Evolutionary conservation across 805 yeast genomes (phyloP).

Genomic region (Candida nitratophila): DNA sequence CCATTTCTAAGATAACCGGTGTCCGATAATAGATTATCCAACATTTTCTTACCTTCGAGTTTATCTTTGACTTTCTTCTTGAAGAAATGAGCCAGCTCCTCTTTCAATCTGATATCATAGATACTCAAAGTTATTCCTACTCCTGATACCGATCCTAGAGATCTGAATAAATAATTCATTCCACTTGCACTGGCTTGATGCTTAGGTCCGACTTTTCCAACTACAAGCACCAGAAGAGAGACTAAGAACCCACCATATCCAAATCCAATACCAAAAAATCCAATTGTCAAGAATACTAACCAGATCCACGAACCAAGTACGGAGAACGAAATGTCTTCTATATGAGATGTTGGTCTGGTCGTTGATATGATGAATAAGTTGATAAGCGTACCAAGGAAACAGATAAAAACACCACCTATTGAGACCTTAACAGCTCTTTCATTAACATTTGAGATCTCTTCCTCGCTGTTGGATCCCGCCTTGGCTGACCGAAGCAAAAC

Average conservation of each 20-base stretch:
- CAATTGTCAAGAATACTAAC: constrained; percentile 18
- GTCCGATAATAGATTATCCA: constrained; percentile 16
- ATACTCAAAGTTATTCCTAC: constrained; percentile 34
- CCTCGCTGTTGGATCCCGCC: constrained; percentile 9
- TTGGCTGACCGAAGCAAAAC: constrained; percentile 21
- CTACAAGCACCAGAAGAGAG: constrained; percentile 32
- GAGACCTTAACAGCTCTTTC: constrained; percentile 16
- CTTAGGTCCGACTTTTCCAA: constrained; percentile 35
- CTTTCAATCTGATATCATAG: constrained; percentile 26
- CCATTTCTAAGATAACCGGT: constrained; percentile 24
- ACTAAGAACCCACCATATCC: constrained; percentile 37
- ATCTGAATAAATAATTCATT: constrained; percentile 41
- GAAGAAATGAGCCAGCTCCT: constrained; percentile 26
- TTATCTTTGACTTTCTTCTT: constrained; percentile 10
- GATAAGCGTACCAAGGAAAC: constrained; percentile 13
- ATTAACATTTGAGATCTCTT: constrained; percentile 10
- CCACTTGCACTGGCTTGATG: constrained; percentile 44
- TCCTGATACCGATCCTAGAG: constrained; percentile 41
- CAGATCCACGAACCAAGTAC: constrained; percentile 22
- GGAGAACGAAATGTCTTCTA: constrained; percentile 9
- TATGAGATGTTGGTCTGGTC: constrained; percentile 16
- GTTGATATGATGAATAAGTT: constrained; percentile 1
- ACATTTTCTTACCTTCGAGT: constrained; percentile 17
- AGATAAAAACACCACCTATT: constrained; percentile 13
- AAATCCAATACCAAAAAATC: constrained; percentile 25